Evolutionary conservation across 768 basidiomycete species (phyloP).

Genomic region (Lentinula aciculospora): DNA sequence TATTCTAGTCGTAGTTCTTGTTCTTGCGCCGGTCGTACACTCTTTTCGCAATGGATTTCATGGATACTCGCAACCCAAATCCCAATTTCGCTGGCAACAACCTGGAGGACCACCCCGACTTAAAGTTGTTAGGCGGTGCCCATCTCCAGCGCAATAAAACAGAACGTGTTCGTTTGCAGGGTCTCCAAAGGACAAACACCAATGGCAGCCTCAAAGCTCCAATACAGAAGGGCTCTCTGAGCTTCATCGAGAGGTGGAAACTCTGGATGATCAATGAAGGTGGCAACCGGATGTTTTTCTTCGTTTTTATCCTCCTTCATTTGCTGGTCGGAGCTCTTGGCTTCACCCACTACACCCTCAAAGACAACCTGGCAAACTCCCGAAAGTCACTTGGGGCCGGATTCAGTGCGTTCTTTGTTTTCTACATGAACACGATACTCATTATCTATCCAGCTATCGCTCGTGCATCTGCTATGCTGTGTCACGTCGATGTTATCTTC

Average conservation of each 20-base stretch:
- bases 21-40: constrained; percentile 34
- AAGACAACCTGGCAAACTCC: constrained; percentile 70
- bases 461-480: constrained; percentile 80
- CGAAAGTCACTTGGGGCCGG: constrained; percentile 69
- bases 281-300: constrained; percentile 72
- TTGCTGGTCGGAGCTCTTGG: constrained; percentile 73
- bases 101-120: constrained; percentile 50
- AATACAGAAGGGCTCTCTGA: constrained; percentile 28
- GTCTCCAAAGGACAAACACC: constrained; percentile 64
- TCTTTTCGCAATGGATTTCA: constrained; percentile 18
- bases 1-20: constrained; percentile 16
- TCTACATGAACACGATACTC: background rate
- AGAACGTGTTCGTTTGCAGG: constrained; percentile 79
- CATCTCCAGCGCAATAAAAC: constrained; percentile 82
- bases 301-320: constrained; percentile 77
- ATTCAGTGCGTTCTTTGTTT: constrained; percentile 49
- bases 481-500: constrained; percentile 89
- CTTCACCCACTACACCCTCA: constrained; percentile 69
- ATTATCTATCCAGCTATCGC: constrained; percentile 62
- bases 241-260: constrained; percentile 27
- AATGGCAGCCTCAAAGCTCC: constrained; percentile 18
- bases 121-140: constrained; percentile 25
- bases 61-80: constrained; percentile 41
- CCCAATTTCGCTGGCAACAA: constrained; percentile 64
- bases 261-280: constrained; percentile 97